A percentile compares a stretch with the other conserved stretches of the same genome.
These are phyloP conservation scores for Phytophthora agathidicida DNA, from an alignment of 352 stramenopile genomes.

Conservation along the genomic window DNA sequence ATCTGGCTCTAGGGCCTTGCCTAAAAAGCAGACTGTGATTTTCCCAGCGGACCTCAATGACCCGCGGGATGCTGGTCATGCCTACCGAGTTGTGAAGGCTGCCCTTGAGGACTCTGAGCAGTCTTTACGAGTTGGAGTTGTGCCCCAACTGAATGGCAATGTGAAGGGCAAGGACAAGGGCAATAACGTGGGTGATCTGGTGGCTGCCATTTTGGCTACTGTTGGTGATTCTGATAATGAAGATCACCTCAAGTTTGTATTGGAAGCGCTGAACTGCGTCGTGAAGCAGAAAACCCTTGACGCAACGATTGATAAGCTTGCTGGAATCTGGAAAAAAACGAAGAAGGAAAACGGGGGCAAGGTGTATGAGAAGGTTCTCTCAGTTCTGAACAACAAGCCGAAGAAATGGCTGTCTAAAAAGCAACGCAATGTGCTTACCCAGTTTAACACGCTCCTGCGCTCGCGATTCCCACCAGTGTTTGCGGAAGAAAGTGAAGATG, in stretches of 20 bases:
- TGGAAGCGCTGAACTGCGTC: conserved; percentile 62
- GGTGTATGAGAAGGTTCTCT: conserved; percentile 27
- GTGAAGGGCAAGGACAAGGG: neutral
- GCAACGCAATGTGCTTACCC: conserved; percentile 34
- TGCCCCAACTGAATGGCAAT: conserved; percentile 45
- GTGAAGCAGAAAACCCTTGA: conserved; percentile 61
- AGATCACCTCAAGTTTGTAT: conserved; percentile 54
- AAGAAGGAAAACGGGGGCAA: conserved; percentile 20
- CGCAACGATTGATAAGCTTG: conserved; percentile 53
- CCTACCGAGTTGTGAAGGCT: conserved; percentile 62
- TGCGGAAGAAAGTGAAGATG: conserved; percentile 20
- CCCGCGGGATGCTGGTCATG: conserved; percentile 57
- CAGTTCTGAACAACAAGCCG: conserved; percentile 25
- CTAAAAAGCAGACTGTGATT: conserved; percentile 81
- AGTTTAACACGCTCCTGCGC: conserved; percentile 52
- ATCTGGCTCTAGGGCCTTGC: conserved; percentile 38
- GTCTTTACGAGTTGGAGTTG: conserved; percentile 61
- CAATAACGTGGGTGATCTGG: conserved; percentile 44
- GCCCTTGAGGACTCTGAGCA: conserved; percentile 72
- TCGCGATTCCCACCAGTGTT: conserved; percentile 35
- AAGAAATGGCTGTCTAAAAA: conserved; percentile 30
- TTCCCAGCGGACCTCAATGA: conserved; percentile 63
- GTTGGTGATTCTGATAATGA: conserved; percentile 65
- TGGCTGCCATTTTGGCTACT: conserved; percentile 50
- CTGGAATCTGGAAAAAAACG: conserved; percentile 45